Percentiles rank a stretch among this genome's conserved stretches.
These are phyloP conservation scores for Pouteria glomerata DNA, from an alignment of 148 eudicot genomes.

Conservation along the genomic window DNA sequence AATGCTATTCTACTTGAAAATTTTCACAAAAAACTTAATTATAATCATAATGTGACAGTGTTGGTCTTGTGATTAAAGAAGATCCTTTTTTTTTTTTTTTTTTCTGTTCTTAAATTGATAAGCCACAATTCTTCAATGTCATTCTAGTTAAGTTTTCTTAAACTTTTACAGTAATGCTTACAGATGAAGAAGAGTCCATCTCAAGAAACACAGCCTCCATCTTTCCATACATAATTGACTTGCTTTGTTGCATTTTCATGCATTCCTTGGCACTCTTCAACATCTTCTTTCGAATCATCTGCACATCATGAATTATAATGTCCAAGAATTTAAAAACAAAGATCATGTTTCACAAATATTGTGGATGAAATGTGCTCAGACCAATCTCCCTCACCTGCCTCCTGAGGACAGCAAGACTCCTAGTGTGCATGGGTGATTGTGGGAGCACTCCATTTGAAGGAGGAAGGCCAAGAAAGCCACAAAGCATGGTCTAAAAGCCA, in stretches of 20 bases:
- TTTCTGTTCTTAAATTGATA: no score
- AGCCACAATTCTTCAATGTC: no score
- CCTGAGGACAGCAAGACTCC: constrained; percentile 71
- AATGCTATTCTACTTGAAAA: no score
- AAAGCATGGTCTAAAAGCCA: constrained; percentile 56
- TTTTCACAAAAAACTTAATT: background rate
- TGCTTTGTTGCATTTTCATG: constrained; percentile 51
- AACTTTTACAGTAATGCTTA: constrained; percentile 31
- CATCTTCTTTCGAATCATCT: constrained; percentile 76
- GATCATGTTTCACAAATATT: background rate
- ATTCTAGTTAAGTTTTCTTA: no score
- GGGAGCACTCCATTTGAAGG: constrained; percentile 87
- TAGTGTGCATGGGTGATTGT: constrained; percentile 90
- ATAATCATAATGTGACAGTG: no score
- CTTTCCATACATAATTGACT: constrained; percentile 60
- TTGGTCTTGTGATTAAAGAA: no score
- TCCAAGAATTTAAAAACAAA: background rate
- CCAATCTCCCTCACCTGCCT: constrained; percentile 52
- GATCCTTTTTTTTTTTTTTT: no score
- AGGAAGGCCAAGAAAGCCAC: constrained; percentile 85
- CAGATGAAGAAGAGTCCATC: constrained; percentile 48
- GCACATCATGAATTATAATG: constrained; percentile 12
- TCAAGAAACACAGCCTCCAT: constrained; percentile 70
- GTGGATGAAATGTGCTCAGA: background rate
- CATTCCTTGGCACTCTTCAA: constrained; percentile 66